Evolutionary conservation across 192 early-diverging fungal genomes (phyloP).

Genomic region (Linnemannia hyalina): DNA sequence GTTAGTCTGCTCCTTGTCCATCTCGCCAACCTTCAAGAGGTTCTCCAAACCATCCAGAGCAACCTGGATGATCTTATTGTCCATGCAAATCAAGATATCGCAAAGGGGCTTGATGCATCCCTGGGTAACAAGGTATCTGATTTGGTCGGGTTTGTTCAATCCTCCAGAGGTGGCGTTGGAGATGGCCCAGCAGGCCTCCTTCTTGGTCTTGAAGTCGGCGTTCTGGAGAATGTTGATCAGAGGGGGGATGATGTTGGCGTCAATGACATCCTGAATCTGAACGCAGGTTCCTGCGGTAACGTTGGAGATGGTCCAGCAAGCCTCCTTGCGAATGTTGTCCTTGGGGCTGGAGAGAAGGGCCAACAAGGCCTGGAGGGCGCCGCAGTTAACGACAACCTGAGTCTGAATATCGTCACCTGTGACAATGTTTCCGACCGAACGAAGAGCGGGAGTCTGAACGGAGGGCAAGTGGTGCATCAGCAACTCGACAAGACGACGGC

Average conservation of each 20-base stretch:
- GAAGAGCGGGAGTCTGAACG: slow-evolving; percentile 97
- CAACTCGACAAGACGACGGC: slow-evolving; percentile 93
- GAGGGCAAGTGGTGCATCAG: slow-evolving; percentile 87
- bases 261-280: slow-evolving; percentile 97
- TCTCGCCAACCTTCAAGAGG: slow-evolving; percentile 96
- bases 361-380: slow-evolving; percentile 85
- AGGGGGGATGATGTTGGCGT: slow-evolving; percentile 94
- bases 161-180: slow-evolving; percentile 98
- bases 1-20: slow-evolving; percentile 75
- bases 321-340: slow-evolving; percentile 98
- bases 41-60: slow-evolving; percentile 99
- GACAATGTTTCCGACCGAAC: slow-evolving; percentile 98
- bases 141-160: slow-evolving; percentile 91
- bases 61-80: slow-evolving; percentile 97
- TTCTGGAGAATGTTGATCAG: slow-evolving; percentile 87
- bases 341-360: slow-evolving; percentile 88
- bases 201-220: slow-evolving; percentile 98
- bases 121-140: slow-evolving; percentile 91
- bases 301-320: slow-evolving; percentile 99
- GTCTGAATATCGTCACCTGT: slow-evolving; percentile 99
- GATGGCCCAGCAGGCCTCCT: slow-evolving; percentile 99
- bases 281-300: slow-evolving; percentile 95
- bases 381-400: slow-evolving; percentile 93
- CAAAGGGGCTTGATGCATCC: slow-evolving; percentile 97
- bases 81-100: slow-evolving; percentile 90